Evolutionary conservation across 805 yeast genomes (phyloP).

Genomic region (Nakazawaea ishiwadae): DNA sequence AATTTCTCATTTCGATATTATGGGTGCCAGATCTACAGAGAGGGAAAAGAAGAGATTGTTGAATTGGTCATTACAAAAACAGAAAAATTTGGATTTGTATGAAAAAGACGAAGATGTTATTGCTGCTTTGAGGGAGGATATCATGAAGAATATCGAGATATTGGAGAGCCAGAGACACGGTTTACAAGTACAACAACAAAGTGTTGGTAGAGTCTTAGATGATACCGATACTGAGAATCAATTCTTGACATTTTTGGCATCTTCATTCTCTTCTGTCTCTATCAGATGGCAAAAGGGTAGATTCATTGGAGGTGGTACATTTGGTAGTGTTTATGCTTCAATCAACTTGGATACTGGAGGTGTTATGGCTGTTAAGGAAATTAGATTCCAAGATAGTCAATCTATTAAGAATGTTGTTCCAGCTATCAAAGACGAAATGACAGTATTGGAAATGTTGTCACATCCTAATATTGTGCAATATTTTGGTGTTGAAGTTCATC

Average conservation of each 20-base stretch:
- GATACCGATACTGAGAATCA: conserved; percentile 84
- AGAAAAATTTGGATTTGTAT: conserved; percentile 51
- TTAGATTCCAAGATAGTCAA: conserved; percentile 83
- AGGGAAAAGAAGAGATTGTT: conserved; percentile 50
- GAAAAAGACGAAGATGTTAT: conserved; percentile 50
- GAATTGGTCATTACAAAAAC: conserved; percentile 48
- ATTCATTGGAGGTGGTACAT: conserved; percentile 91
- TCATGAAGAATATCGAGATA: conserved; percentile 57
- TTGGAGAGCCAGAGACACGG: conserved; percentile 55
- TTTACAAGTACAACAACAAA: conserved; percentile 37
- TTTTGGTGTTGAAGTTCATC: conserved; percentile 94
- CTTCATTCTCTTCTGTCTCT: conserved; percentile 83
- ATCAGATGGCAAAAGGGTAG: conserved; percentile 97
- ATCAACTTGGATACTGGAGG: conserved; percentile 93
- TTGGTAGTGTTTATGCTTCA: conserved; percentile 92
- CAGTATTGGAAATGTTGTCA: conserved; percentile 87
- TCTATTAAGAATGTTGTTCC: conserved; percentile 81
- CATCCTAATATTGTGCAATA: conserved; percentile 97
- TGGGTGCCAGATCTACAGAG: conserved; percentile 93
- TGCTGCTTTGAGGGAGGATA: conserved; percentile 58
- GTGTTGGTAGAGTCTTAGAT: conserved; percentile 86
- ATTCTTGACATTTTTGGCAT: conserved; percentile 78
- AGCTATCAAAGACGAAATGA: conserved; percentile 92
- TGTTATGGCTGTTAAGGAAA: conserved; percentile 95
- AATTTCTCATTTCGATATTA: conserved; percentile 94